Base-by-base conservation (phyloP, 768 basidiomycete genomes). In the Tulasnella sp. region DNA sequence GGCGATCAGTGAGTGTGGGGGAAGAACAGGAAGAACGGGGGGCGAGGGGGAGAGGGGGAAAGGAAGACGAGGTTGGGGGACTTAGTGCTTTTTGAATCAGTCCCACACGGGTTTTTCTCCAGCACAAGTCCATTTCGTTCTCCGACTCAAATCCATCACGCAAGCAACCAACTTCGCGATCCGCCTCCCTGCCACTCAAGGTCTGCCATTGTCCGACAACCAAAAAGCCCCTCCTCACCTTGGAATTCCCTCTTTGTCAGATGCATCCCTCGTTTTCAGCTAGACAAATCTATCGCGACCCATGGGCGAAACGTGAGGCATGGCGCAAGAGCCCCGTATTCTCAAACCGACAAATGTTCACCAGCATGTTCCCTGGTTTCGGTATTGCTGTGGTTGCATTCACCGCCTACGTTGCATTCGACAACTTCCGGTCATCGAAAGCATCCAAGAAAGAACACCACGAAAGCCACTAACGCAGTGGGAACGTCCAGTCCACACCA, bases 321-420 rank as follows among this genome's bases (percentile, higher is more conserved):
- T 96, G 90, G 91, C 78, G 92, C 65, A 90, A 83, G 68, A 82
- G 80, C 65, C 82, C 86, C n/a, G 79, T 93, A 55, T 96, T 96
- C 74, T 77, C 81, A 60, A 85, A 83, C 63, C 80, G 83, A 39
- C 77, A 79, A 63, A 92, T 92, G 87, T 83, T 97, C 73, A 74
- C 83, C 64, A 90, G 79, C 73, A 68, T 94, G 62, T 92, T 97
- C 70, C 94, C 94, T 32, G 94, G 94, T 36, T 86, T 98, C 66
- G 93, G 92, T 45, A 89, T 90, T 57, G 94, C 88, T 34, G 77
- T 90, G 49, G 88, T 84, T 51, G 87, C 91, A 1, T 98, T 98
- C 74, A 83, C 88, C 31, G 83, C 79, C 57, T 98, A 97, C 65
- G 90, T 97, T 31, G 69, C 87, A 32, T 85, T 75, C 27, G 93